Base-by-base conservation (phyloP, 768 basidiomycete species). In the Suillus decipiens region DNA sequence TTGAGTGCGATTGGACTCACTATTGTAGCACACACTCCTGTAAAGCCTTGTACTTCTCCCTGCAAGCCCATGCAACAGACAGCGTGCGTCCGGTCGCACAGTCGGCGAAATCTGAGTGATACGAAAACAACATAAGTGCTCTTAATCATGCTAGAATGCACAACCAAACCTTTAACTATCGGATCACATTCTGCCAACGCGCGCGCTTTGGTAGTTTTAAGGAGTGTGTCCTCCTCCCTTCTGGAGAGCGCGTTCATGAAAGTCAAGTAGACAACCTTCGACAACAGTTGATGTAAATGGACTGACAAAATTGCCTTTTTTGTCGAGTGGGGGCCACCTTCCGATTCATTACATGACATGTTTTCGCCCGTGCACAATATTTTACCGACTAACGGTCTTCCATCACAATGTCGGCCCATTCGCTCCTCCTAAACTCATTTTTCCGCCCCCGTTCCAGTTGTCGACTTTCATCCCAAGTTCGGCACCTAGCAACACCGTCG, bases 51-150 rank as follows among this genome's bases (percentile, higher is more conserved):
- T 91, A 84, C 71, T 88, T 82, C 37, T 80, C 80, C 71, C 82
- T 86, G 72, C 94, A 96, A 28, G 87, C 85, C 94, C 94, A 96
- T 15, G 88, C 89, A 31, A 95, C 89, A 6, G 93, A 92, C 59
- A 96, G 75, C 3, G 89, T 91, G 9, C 94, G 85, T 9, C 92
- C 92, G 60, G 83, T 79, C 2, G 90, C 88, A 72, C 94, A 96
- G n/a, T 86, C 81, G 17, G 93, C 93, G 71, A 95, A 96, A 59
- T 85, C 94, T 96, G 72, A 34, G 11, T n/a, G 19, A 28, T 12
- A 57, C 17, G 10, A 37, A 14, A 9, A 1, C 5, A 17, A 22
- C 15, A 59, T 43, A 57, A 57, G 39, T 57, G 14, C 6, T 28
- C 22, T 24, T n/a, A 10, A 24, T 8, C 24, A 37, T 36, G 17